Evolutionary conservation across 192 early-diverging fungal species (phyloP), one percentile per base, ranked within the genome.

Genomic region (Pilaira anomala): DNA sequence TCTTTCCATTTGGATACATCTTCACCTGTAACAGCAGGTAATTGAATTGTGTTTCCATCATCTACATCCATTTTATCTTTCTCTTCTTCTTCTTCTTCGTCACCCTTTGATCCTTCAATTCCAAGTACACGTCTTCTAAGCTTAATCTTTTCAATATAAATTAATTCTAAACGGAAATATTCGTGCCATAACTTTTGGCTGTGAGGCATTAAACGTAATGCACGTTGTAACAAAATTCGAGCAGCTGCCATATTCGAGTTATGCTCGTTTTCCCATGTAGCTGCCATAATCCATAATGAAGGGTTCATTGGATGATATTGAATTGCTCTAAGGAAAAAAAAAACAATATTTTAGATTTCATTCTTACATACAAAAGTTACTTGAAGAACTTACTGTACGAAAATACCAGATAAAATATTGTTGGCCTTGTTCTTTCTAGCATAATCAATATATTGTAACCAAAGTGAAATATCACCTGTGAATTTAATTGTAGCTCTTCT

Each of bases 401-500:
- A 97, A 46, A 87, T 79, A 57, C 79, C 80, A 59, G 84, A 85
- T 18, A 96, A 73, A 26, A 86, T 75, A 60, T 81, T 89, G 45
- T 67, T 73, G 8, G 71, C 71, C 9, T 83, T 69, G 24, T 64
- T 75, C 11, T 56, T 72, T 66, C 84, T 85, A 14, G 88, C 83
- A 81, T 87, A 95, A 21, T 89, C 91, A 71, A 97, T 87, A 69
- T 93, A 98, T 76, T 95, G 93, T 44, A 91, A 52, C 97, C 97
- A 99, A 66, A 99, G 67, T 25, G 71, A 66, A 16, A 89, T 64
- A 63, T 96, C 93, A 22, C 89, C 88, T 3, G 77, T 67, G 68
- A 95, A 97, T 65, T 90, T 87, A 21, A 72, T 83, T 18, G 96
- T 73, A 24, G 87, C 82, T 30, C 92, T 82, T 59, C 88, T 83